Evolutionary conservation across 1,284 basidiomycete species (phyloP).

Genomic region (Phellopilus nigrolimitatus): DNA sequence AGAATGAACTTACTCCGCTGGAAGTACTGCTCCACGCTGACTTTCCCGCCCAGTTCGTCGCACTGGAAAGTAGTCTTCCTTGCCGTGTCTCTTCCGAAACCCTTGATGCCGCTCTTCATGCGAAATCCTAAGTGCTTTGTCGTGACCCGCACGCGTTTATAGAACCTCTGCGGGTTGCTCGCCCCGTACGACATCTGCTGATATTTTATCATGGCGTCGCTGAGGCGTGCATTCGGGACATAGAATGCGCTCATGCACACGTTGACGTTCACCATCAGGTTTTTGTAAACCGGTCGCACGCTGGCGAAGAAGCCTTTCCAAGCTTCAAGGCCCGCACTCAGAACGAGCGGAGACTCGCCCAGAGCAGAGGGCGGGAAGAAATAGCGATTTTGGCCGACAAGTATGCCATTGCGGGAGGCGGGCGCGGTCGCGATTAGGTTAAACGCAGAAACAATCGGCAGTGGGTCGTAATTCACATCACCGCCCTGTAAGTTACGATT

Average conservation of each 20-base stretch:
- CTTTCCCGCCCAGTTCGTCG: slow-evolving; percentile 42
- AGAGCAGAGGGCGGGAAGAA: slow-evolving; percentile 44
- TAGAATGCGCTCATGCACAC: slow-evolving; percentile 68
- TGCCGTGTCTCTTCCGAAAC: slow-evolving; percentile 43
- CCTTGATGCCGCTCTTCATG: slow-evolving; percentile 43
- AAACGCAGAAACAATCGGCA: slow-evolving; percentile 55
- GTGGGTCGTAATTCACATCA: slow-evolving; percentile 39
- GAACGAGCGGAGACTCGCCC: too few species aligned
- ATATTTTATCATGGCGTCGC: too few species aligned
- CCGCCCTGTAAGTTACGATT: slow-evolving; percentile 52
- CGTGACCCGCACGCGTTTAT: slow-evolving; percentile 50
- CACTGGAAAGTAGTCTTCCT: slow-evolving; percentile 46
- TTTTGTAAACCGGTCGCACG: slow-evolving; percentile 55
- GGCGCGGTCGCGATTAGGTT: slow-evolving; percentile 63
- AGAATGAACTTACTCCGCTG: slow-evolving; percentile 41
- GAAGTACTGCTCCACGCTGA: slow-evolving; percentile 62
- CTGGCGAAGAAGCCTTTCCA: too few species aligned
- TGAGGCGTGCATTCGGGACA: too few species aligned
- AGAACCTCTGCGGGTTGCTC: slow-evolving; percentile 43
- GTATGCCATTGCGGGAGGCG: slow-evolving; percentile 47
- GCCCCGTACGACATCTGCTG: too few species aligned
- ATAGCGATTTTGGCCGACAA: slow-evolving; percentile 57
- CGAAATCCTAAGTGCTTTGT: slow-evolving; percentile 53
- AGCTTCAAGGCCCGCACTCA: too few species aligned
- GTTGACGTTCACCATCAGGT: slow-evolving; percentile 71